Percentiles rank a stretch among this genome's conserved stretches.
Evolutionary conservation across 176 grass and related monocot genomes (phyloP).

Genomic region (Zoysia pacifica): DNA sequence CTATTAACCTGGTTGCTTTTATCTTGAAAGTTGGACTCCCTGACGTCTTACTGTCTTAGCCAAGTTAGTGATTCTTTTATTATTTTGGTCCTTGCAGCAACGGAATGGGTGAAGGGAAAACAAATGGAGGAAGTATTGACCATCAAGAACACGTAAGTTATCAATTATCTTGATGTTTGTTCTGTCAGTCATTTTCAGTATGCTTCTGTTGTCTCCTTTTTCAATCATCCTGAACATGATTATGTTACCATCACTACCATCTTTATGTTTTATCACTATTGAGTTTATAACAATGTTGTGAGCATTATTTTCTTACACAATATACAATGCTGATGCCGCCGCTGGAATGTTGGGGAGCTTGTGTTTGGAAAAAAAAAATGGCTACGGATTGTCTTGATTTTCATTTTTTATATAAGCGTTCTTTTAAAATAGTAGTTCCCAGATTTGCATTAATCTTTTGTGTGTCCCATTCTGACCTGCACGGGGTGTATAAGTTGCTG

Average conservation of each 20-base stretch:
- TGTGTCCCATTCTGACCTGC: background rate
- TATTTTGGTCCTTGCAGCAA: conserved; percentile 57
- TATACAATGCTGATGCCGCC: background rate
- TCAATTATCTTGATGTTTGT: background rate
- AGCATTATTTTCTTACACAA: background rate
- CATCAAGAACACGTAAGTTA: conserved; percentile 91
- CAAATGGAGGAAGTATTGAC: conserved; percentile 89
- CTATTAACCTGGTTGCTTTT: background rate
- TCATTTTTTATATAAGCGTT: background rate
- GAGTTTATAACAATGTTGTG: background rate
- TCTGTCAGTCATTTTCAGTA: background rate
- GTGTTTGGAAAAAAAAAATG: background rate
- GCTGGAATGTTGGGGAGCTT: background rate
- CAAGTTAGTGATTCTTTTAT: background rate
- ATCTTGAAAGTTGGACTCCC: background rate
- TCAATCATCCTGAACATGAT: background rate
- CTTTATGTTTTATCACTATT: background rate
- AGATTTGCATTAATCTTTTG: background rate
- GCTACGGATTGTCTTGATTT: background rate
- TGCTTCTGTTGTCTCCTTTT: background rate
- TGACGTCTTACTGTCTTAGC: background rate
- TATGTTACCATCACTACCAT: background rate
- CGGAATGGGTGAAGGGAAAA: conserved; percentile 98
- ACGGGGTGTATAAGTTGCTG: background rate
- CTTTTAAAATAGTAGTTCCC: background rate